phyloP scores from a whole-genome alignment of 495 filamentous ascomycete species.

The Aspergillus sparsus region DNA sequence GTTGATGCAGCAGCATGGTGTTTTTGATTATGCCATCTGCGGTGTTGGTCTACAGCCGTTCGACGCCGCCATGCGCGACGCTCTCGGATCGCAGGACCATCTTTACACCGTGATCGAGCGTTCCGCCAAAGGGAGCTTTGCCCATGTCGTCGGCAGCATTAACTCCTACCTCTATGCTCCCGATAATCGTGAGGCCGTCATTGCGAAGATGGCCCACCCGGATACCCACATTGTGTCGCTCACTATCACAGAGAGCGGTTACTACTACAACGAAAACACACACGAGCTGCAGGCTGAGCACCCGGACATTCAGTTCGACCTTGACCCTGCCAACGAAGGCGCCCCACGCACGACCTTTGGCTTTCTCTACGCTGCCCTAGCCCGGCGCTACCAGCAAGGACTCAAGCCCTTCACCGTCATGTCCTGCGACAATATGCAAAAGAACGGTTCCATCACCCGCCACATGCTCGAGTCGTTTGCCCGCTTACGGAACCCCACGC shows the following conservation, averaged over 20 bases:
- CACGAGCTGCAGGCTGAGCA: conserved; percentile 49
- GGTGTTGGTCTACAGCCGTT: conserved; percentile 51
- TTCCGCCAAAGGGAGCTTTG: conserved; percentile 45
- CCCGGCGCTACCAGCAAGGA: conserved; percentile 40
- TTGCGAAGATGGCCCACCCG: conserved; percentile 52
- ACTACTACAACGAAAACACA: conserved; percentile 55
- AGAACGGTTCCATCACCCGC: conserved; percentile 52
- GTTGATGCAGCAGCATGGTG: conserved; percentile 48
- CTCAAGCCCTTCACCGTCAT: conserved; percentile 52
- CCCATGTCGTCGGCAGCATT: conserved; percentile 50
- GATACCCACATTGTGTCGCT: conserved; percentile 54
- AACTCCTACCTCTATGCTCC: conserved; percentile 52
- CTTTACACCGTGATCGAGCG: conserved; percentile 53
- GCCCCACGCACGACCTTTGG: conserved; percentile 48
- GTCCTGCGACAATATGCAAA: conserved; percentile 56
- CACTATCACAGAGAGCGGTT: conserved; percentile 54
- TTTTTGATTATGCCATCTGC: conserved; percentile 47
- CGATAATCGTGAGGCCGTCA: conserved; percentile 48
- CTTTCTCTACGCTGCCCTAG: conserved; percentile 50
- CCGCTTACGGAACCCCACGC: conserved; percentile 38
- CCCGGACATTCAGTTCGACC: conserved; percentile 50
- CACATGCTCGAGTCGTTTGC: conserved; percentile 52
- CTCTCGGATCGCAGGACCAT: conserved; percentile 44
- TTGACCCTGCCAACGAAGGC: conserved; percentile 42
- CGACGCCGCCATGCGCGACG: conserved; percentile 48